Conservation (phyloP, 352 stramenopile genomes). For the Phytophthora litchii region DNA sequence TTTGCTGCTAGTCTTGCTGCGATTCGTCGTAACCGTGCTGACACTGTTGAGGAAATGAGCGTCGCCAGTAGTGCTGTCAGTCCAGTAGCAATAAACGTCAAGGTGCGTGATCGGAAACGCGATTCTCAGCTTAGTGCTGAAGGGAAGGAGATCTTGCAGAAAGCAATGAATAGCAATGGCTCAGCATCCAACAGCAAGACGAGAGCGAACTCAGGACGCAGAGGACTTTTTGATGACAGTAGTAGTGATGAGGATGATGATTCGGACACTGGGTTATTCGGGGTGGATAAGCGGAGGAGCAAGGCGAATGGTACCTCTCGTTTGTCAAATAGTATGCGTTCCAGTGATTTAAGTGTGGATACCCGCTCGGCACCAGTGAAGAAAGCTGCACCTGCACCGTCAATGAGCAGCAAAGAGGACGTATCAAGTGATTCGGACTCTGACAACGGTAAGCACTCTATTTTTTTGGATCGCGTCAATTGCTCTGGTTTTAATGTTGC, state of each 20-base stretch:
- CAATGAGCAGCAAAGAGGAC: conserved; percentile 25
- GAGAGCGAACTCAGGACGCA: conserved; percentile 44
- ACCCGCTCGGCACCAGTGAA: conserved; percentile 14
- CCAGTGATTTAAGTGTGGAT: conserved; percentile 29
- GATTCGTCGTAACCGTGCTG: conserved; percentile 70
- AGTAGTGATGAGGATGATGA: conserved; percentile 59
- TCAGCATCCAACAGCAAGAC: conserved; percentile 27
- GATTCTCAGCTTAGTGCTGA: conserved; percentile 79
- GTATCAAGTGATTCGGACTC: conserved; percentile 41
- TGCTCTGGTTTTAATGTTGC: conserved; percentile 15
- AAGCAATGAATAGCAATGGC: conserved; percentile 54
- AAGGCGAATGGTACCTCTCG: conserved; percentile 20
- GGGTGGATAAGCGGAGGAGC: conserved; percentile 29
- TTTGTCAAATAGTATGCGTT: conserved; percentile 19
- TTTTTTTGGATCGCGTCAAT: not conserved
- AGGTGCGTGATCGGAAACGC: conserved; percentile 58
- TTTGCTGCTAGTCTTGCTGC: conserved; percentile 78
- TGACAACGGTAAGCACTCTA: conserved; percentile 28
- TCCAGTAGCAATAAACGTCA: conserved; percentile 26
- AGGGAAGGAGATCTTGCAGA: conserved; percentile 75
- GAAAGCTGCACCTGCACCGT: conserved; percentile 10
- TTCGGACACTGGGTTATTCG: conserved; percentile 59
- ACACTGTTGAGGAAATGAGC: conserved; percentile 61
- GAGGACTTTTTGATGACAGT: conserved; percentile 84
- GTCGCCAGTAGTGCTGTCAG: conserved; percentile 21